Conservation (phyloP, 2,329 filamentous ascomycete species). For the Colletotrichum cuscutae region DNA sequence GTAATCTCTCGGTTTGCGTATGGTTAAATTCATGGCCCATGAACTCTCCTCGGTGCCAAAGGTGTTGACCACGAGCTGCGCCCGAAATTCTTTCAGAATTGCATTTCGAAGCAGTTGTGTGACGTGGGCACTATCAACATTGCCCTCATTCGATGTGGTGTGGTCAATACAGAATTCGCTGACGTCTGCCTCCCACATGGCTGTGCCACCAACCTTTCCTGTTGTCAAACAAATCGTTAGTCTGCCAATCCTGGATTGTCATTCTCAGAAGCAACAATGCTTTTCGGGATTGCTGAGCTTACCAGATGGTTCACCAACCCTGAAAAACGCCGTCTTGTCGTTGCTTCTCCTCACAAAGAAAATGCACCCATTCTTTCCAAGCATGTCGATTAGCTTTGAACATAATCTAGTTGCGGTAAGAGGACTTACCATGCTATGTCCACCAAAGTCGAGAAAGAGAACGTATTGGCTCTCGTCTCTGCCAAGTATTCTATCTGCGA, state of each 20-base stretch:
- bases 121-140: not conserved
- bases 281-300: not conserved
- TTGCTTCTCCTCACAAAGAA: conserved; percentile 1
- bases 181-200: conserved; percentile 24
- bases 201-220: conserved; percentile 22
- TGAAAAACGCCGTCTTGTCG: not conserved
- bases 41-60: not conserved
- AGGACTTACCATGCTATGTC: conserved; percentile 25
- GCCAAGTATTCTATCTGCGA: not conserved
- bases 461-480: not conserved
- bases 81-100: not conserved
- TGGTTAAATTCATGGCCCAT: too few species aligned
- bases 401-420: too few species aligned
- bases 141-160: too few species aligned
- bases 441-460: conserved; percentile 29
- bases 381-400: not conserved
- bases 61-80: not conserved
- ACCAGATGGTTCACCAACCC: conserved; percentile 10
- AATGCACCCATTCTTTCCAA: conserved; percentile 16
- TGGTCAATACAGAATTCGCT: conserved; percentile 4
- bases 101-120: not conserved
- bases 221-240: not conserved
- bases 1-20: too few species aligned
- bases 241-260: too few species aligned
- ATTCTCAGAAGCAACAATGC: too few species aligned